Evolutionary conservation across 208 protist species (phyloP), one percentile per base, ranked within the genome.

Genomic region (Trypanosoma conorhini): DNA sequence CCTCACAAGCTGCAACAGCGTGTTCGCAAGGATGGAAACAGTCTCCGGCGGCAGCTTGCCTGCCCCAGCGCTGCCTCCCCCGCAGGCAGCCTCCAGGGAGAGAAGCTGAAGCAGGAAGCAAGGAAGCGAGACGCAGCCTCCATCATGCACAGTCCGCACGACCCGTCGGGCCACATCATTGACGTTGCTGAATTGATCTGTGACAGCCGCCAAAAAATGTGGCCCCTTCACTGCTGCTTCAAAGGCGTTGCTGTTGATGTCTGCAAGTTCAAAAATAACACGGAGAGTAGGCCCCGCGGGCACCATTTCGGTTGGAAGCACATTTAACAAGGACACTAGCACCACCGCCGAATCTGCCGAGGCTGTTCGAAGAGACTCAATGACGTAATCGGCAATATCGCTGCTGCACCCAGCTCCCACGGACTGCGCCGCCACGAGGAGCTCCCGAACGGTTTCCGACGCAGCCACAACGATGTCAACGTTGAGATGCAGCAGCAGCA

Each of bases 401-500:
- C 13, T 17, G 21, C 26, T 17, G 21, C 26, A 80, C 26, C 60
- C 62, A 15, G 52, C 62, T 15, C 58, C 33, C 22, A 61, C 48
- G 0, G 48, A 38, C 17, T 31, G 31, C 3, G n/a, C 57, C 19
- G 48, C 50, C 7, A 58, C 58, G 12, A 76, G 9, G 8, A 77
- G 26, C 54, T 46, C 59, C 38, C 46, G 52, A 57, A 86, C 7
- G 5, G 80, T 70, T 9, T 74, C 79, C 35, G 80, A 74, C 21
- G 78, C 70, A 28, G 82, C 66, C 1, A 71, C 51, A 17, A 80
- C 74, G 3, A 83, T 63, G 38, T 80, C 76, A 5, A 26, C 70
- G 48, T 73, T 77, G 30, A 66, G 48, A 24, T 81, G 60, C 38
- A 87, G 68, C 48, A 91, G 38, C 3, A 91, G 62, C n/a, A 81